phyloP scores from a whole-genome alignment of 163 green algal genomes.

The Scenedesmus sp. region DNA sequence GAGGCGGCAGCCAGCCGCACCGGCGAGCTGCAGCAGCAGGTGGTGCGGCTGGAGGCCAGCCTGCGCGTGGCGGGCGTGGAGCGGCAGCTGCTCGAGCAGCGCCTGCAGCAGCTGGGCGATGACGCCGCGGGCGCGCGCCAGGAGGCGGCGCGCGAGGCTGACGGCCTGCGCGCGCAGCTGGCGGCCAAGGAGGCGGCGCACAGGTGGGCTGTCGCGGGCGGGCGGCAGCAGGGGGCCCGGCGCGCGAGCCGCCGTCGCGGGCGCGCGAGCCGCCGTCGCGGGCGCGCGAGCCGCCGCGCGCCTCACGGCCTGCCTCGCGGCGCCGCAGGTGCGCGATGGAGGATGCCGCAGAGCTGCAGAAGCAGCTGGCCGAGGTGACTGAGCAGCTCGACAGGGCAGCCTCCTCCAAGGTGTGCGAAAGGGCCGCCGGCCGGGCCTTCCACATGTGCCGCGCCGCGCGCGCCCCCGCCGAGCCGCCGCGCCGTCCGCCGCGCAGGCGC shows the following conservation, averaged over 20 bases:
- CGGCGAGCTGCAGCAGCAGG: constrained; percentile 16
- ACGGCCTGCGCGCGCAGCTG: constrained; percentile 32
- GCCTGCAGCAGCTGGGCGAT: constrained; percentile 10
- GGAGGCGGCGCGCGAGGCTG: neutral
- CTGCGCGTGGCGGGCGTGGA: constrained; percentile 25
- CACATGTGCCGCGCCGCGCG: neutral
- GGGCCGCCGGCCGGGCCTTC: neutral
- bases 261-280: neutral
- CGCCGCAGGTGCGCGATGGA: constrained; percentile 18
- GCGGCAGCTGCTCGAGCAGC: constrained; percentile 44
- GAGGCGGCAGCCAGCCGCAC: constrained; percentile 23
- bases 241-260: neutral
- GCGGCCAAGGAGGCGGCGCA: constrained; percentile 29
- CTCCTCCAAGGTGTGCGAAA: constrained; percentile 3
- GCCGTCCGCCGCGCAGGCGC: constrained; percentile 12
- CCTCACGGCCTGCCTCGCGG: too few relatives aligned
- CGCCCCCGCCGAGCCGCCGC: too few relatives aligned
- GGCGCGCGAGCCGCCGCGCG: neutral
- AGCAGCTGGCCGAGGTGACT: constrained; percentile 2
- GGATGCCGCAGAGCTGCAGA: constrained; percentile 10
- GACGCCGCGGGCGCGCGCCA: constrained; percentile 12
- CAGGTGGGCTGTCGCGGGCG: neutral
- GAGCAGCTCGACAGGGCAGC: constrained; percentile 22
- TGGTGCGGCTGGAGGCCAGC: constrained; percentile 20
- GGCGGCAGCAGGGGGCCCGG: neutral